Evolutionary conservation across 2,329 filamentous ascomycete species (phyloP).

Genomic region (Diplodia scrobiculata): DNA sequence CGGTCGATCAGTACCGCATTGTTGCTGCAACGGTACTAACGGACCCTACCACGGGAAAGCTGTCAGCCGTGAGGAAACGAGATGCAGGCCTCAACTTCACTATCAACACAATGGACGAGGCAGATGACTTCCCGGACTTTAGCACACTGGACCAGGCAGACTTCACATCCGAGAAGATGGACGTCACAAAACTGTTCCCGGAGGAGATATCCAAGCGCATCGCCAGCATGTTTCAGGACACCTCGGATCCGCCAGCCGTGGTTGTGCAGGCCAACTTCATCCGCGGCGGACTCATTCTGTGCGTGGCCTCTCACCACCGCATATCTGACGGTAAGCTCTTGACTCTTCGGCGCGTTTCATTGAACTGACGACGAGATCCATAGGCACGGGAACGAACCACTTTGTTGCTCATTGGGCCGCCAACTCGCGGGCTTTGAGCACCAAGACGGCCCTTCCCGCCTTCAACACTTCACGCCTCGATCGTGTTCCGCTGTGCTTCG

Average conservation of each 20-base stretch:
- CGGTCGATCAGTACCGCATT: slow-evolving; percentile 32
- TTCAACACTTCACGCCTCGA: slow-evolving; percentile 21
- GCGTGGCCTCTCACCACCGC: slow-evolving; percentile 36
- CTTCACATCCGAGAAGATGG: slow-evolving; percentile 30
- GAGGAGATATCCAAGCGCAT: slow-evolving; percentile 27
- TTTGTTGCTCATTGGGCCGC: slow-evolving; percentile 37
- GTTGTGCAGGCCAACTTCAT: slow-evolving; percentile 39
- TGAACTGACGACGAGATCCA: background rate
- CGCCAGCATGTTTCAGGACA: background rate
- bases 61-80: slow-evolving; percentile 32
- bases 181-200: slow-evolving; percentile 26
- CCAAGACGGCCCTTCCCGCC: slow-evolving; percentile 30
- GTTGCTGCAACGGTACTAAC: slow-evolving; percentile 31
- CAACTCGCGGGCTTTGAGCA: slow-evolving; percentile 33
- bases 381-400: slow-evolving; percentile 35
- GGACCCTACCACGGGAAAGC: slow-evolving; percentile 30
- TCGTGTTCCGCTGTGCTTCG: slow-evolving; percentile 9
- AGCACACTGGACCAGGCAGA: slow-evolving; percentile 31
- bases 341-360: background rate
- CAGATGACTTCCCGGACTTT: slow-evolving; percentile 31
- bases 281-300: slow-evolving; percentile 36
- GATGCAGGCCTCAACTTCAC: slow-evolving; percentile 30
- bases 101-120: slow-evolving; percentile 29
- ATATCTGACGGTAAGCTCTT: slow-evolving; percentile 31
- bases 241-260: slow-evolving; percentile 25